Percentiles rank a stretch among this genome's conserved stretches.
Conservation (phyloP, 305 asterid genomes). For the Solanum hybrid region DNA sequence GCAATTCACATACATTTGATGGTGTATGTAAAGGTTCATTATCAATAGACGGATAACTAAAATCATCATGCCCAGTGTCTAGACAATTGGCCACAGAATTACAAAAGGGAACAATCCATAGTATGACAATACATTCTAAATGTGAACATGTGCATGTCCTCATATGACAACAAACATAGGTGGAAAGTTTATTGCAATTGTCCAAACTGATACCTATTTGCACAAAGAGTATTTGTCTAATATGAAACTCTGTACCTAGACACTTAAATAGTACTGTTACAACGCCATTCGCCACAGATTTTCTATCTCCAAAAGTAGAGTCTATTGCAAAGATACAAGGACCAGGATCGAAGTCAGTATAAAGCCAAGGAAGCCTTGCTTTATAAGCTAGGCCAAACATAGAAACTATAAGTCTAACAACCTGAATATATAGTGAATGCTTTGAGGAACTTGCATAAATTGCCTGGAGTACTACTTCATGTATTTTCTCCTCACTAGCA, state of each 20-base stretch:
- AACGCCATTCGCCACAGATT: not conserved
- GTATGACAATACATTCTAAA: no score
- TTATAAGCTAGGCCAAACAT: not conserved
- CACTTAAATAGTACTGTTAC: not conserved
- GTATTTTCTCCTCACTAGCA: not conserved
- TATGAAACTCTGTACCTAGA: not conserved
- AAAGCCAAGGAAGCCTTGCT: not conserved
- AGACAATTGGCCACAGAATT: not conserved
- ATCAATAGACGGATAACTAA: not conserved
- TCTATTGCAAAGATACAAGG: not conserved
- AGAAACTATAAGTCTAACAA: not conserved
- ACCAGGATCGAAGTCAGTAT: not conserved
- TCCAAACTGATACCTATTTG: not conserved
- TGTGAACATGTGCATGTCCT: no score
- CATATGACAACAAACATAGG: no score
- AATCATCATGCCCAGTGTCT: not conserved
- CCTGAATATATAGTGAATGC: not conserved
- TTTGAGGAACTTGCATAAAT: not conserved
- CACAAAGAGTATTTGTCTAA: not conserved
- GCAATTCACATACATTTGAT: no score
- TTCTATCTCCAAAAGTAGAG: not conserved
- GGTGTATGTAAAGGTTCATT: not conserved
- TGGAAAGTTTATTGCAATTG: no score
- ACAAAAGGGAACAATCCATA: no score
- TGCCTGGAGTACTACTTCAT: not conserved